Conservation (phyloP, 345 rosid species). For the Bretschneidera sinensis region DNA sequence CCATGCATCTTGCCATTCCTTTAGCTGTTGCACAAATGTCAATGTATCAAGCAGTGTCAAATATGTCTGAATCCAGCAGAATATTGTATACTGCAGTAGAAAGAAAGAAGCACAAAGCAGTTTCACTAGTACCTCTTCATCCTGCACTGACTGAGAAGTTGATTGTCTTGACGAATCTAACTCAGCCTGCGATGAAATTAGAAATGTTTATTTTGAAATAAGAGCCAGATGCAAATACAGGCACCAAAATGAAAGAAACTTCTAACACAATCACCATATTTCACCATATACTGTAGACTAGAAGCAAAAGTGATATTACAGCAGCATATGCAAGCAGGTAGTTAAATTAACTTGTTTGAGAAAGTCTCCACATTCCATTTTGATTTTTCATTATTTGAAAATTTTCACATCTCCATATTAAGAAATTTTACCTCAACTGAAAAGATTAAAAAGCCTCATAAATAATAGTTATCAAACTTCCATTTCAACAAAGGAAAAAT, state of each 20-base stretch:
- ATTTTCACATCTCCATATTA: too few species aligned
- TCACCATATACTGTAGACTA: not conserved
- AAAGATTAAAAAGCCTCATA: too few species aligned
- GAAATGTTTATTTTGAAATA: not conserved
- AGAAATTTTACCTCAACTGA: not conserved
- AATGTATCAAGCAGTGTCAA: slow-evolving; percentile 10
- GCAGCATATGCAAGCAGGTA: not conserved
- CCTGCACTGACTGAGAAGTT: slow-evolving; percentile 36
- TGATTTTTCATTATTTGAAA: too few species aligned
- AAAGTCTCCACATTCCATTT: too few species aligned
- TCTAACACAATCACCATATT: not conserved
- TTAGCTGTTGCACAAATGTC: slow-evolving; percentile 27
- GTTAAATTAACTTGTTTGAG: not conserved
- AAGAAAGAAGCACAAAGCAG: not conserved
- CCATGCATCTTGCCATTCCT: slow-evolving; percentile 53
- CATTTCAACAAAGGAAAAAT: too few species aligned
- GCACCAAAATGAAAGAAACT: too few species aligned
- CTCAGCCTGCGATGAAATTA: slow-evolving; percentile 38
- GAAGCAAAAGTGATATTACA: not conserved
- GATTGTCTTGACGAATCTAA: slow-evolving; percentile 49
- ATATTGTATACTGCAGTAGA: not conserved
- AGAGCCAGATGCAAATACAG: not conserved
- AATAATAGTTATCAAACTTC: too few species aligned
- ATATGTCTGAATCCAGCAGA: not conserved
- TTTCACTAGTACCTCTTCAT: slow-evolving; percentile 26